Evolutionary conservation across 2,329 filamentous ascomycete genomes (phyloP).

Genomic region (Fusarium mangiferae): DNA sequence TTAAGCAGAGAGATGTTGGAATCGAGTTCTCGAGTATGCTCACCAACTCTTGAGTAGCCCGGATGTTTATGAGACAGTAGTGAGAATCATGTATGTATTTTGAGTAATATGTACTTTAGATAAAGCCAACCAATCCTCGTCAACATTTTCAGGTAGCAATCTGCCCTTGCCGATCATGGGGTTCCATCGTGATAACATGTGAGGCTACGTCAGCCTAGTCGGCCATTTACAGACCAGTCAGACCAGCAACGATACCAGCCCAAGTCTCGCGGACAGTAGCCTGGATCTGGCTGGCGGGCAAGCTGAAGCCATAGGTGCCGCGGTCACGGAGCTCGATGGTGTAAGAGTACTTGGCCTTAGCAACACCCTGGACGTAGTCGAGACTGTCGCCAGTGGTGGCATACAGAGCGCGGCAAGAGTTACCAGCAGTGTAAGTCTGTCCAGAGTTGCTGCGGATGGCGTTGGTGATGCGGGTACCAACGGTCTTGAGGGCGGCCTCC

Average conservation of each 20-base stretch:
- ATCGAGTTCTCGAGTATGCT: background rate
- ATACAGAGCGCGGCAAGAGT: constrained; percentile 71
- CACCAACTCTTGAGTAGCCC: background rate
- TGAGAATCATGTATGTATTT: background rate
- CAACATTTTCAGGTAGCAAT: background rate
- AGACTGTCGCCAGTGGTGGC: constrained; percentile 59
- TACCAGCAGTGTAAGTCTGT: constrained; percentile 49
- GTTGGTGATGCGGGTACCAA: constrained; percentile 20
- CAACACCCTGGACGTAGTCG: constrained; percentile 57
- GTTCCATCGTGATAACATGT: background rate
- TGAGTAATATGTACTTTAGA: background rate
- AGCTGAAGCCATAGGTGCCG: constrained; percentile 54
- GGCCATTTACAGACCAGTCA: background rate
- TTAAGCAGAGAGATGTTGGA: background rate
- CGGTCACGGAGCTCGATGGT: constrained; percentile 53
- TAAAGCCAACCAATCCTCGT: background rate
- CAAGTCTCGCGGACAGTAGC: constrained; percentile 27
- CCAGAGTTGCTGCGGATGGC: constrained; percentile 21
- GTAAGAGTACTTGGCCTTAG: constrained; percentile 55
- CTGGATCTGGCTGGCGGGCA: constrained; percentile 55
- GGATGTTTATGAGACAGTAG: too few species aligned
- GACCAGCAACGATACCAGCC: constrained; percentile 25
- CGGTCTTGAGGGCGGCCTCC: constrained; percentile 13
- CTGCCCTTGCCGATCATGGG: background rate
- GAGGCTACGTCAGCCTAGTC: too few species aligned